These are phyloP conservation scores for Delphinella strobiligena DNA, from an alignment of 2,329 filamentous ascomycete genomes.

Conservation along the genomic window DNA sequence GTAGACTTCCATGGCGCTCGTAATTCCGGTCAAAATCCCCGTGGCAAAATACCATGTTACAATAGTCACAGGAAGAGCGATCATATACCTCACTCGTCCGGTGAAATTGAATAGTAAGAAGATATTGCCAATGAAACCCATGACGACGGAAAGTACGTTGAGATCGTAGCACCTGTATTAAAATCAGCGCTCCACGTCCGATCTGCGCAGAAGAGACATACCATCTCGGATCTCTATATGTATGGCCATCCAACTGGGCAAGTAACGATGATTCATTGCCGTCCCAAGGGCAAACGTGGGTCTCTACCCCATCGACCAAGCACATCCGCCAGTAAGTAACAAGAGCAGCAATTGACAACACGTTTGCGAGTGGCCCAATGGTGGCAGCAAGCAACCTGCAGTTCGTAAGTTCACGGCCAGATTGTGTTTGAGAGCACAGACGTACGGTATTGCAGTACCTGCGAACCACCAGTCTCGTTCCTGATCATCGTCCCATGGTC, in stretches of 20 bases:
- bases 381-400: constrained; percentile 61
- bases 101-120: constrained; percentile 85
- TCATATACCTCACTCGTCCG: constrained; percentile 61
- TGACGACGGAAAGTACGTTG: constrained; percentile 65
- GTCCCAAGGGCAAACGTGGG: constrained; percentile 16
- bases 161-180: constrained; percentile 43
- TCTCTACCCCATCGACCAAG: constrained; percentile 25
- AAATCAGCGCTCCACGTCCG: too few species aligned
- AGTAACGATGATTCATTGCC: constrained; percentile 17
- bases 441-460: constrained; percentile 19
- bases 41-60: constrained; percentile 60
- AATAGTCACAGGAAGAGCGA: constrained; percentile 76
- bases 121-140: constrained; percentile 67
- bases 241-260: constrained; percentile 42
- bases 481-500: constrained; percentile 20
- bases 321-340: constrained; percentile 65
- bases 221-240: constrained; percentile 60
- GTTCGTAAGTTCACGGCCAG: not conserved
- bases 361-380: constrained; percentile 73
- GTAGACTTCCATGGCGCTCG: constrained; percentile 53
- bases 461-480: constrained; percentile 25
- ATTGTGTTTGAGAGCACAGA: not conserved
- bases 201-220: not conserved
- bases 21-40: constrained; percentile 52
- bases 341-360: constrained; percentile 79